phyloP scores from a whole-genome alignment of 2,329 filamentous ascomycete genomes.

The Elsinoe perseae region DNA sequence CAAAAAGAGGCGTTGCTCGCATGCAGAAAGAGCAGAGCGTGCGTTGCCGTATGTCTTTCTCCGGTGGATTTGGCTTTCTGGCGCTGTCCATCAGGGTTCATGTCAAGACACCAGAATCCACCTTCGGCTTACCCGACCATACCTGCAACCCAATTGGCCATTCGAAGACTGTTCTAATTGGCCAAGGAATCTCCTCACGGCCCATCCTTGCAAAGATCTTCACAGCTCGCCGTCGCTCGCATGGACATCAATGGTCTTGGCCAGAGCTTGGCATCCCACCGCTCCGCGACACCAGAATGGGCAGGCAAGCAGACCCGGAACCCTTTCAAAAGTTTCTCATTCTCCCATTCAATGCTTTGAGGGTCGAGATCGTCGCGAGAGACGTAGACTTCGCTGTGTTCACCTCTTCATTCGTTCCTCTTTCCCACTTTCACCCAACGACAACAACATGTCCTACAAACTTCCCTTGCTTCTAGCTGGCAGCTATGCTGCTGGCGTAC shows the following conservation, averaged over 20 bases:
- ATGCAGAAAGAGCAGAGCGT: neutral
- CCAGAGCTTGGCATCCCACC: slow-evolving; percentile 8
- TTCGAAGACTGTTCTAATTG: neutral
- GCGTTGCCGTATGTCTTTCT: slow-evolving; percentile 1
- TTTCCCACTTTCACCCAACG: neutral
- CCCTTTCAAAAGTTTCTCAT: neutral
- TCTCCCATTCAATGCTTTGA: neutral
- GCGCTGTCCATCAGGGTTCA: slow-evolving; percentile 10
- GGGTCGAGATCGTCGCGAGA: neutral
- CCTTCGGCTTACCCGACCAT: slow-evolving; percentile 5
- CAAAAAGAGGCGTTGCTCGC: neutral
- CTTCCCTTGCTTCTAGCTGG: neutral
- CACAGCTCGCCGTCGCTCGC: neutral
- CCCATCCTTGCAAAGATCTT: slow-evolving; percentile 4
- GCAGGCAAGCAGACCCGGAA: slow-evolving; percentile 4
- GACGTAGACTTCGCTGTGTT: neutral
- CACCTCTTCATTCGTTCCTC: neutral
- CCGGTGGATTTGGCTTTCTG: slow-evolving; percentile 1
- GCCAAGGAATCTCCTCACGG: neutral
- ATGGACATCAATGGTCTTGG: slow-evolving; percentile 4
- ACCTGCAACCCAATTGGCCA: neutral
- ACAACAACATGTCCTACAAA: neutral
- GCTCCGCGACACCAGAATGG: slow-evolving; percentile 8
- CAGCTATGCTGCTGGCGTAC: slow-evolving; percentile 5
- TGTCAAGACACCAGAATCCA: slow-evolving; percentile 8